Evolutionary conservation across 345 rosid species (phyloP).

Genomic region (Schrenkiella parvula): DNA sequence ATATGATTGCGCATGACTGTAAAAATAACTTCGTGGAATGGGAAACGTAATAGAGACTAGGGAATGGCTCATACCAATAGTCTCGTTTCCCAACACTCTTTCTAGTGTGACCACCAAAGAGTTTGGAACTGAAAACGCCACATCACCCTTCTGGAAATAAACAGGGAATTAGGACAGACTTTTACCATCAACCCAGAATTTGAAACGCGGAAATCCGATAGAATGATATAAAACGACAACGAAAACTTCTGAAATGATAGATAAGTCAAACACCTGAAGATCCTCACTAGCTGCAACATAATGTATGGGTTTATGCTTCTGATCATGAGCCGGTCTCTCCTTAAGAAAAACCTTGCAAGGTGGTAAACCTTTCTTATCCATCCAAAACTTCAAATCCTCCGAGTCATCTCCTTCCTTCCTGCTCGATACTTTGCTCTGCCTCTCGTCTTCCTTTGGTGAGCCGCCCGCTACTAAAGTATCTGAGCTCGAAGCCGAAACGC

Average conservation of each 20-base stretch:
- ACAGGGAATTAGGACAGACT: background rate
- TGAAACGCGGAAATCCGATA: too few species aligned
- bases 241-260: background rate
- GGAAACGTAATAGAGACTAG: background rate
- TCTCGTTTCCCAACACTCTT: conserved; percentile 94
- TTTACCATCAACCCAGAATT: background rate
- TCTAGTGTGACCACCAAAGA: conserved; percentile 90
- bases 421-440: conserved; percentile 36
- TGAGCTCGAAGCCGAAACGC: conserved; percentile 47
- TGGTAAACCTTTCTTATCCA: conserved; percentile 88
- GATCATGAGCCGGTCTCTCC: conserved; percentile 68
- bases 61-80: conserved; percentile 62
- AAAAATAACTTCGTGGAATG: background rate
- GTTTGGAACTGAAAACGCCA: conserved; percentile 80
- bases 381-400: conserved; percentile 80
- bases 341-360: conserved; percentile 79
- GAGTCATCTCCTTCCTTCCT: conserved; percentile 48
- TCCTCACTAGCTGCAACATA: conserved; percentile 90
- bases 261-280: conserved; percentile 52
- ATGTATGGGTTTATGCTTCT: conserved; percentile 67
- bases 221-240: background rate
- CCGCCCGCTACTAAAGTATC: conserved; percentile 61
- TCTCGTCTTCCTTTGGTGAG: conserved; percentile 45
- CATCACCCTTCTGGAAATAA: conserved; percentile 62
- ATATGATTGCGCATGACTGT: background rate